phyloP scores from a whole-genome alignment of 1,139 yeast species.

The Torulaspora globosa region DNA sequence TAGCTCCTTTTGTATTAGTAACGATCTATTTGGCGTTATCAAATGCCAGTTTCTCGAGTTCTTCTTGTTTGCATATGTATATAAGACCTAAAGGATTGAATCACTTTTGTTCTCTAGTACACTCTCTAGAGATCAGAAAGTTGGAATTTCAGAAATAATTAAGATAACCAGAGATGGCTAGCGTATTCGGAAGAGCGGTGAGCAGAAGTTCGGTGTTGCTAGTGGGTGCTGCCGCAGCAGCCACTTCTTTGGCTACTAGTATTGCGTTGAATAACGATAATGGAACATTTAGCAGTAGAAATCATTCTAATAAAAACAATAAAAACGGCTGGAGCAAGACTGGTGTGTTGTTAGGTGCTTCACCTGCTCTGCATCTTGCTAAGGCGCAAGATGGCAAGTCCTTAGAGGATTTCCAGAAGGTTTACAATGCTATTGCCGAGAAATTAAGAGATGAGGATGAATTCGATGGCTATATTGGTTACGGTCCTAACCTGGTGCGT shows the following conservation, averaged over 20 bases:
- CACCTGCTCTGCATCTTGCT: slow-evolving; percentile 29
- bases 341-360: slow-evolving; percentile 18
- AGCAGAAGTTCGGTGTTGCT: slow-evolving; percentile 18
- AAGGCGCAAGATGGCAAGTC: slow-evolving; percentile 22
- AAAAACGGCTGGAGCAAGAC: slow-evolving; percentile 1
- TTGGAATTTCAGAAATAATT: too few species aligned
- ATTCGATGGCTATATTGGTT: slow-evolving; percentile 66
- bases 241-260: slow-evolving; percentile 21
- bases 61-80: not conserved
- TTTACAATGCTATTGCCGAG: slow-evolving; percentile 75
- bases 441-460: slow-evolving; percentile 74
- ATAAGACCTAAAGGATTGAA: not conserved
- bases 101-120: not conserved
- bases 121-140: too few species aligned
- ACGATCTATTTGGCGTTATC: not conserved
- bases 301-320: slow-evolving; percentile 7
- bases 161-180: slow-evolving; percentile 6
- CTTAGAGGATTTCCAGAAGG: slow-evolving; percentile 60
- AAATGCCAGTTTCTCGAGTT: too few species aligned
- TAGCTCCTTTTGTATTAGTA: not conserved
- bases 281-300: slow-evolving; percentile 5
- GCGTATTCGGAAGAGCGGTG: slow-evolving; percentile 18
- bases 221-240: slow-evolving; percentile 23
- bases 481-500: slow-evolving; percentile 63
- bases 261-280: slow-evolving; percentile 13